Base-by-base conservation (phyloP, 2,329 filamentous ascomycete genomes). In the Amylocarpus encephaloides region DNA sequence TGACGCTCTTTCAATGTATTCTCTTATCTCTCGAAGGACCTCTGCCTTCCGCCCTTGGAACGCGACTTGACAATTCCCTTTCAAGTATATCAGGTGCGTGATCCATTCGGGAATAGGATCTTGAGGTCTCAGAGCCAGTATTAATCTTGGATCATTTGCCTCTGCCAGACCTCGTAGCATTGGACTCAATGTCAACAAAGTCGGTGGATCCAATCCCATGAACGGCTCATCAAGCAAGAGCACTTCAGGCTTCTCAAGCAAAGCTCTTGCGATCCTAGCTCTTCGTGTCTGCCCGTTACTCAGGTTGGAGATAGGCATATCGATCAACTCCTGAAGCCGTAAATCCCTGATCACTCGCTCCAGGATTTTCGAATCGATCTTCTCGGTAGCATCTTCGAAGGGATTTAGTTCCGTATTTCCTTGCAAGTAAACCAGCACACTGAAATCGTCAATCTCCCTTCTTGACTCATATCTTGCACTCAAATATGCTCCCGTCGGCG, bases 201-300 rank as follows among this genome's bases (percentile, higher is more conserved):
- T 94, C 5, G 83, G 84, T 12, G 92, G 93, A 67, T 97, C 93
- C 13, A 98, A 74, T 0, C 93, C 92, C 87, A 96, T 95, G 64
- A 96, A 96, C 1, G 93, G 92, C 61, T 95, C 92, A 68, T 98
- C 93, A 2, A 95, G 74, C 46, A 97, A 74, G 53, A 98, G 65
- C 10, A 95, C 77, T 67, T 94, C 86, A 0, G 93, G 93, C 46
- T 78, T 77, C 6, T 75, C 82, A 51, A 97, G 74, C 45, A 98
- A 70, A 0, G 91, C 90, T 60, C 89, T 87, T 1, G 90, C 93
- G 59, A 98, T 95, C 54, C 88, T 81, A 6, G 92, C 87, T 48
- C 93, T 75, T 56, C 92, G 76, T 6, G 87, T 92, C 69, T 98
- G 93, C 0, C 93, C 93, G 67, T 97, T 96, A 66, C 90, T 96